Evolutionary conservation across 2,329 filamentous ascomycete species (phyloP), one percentile per base, ranked within the genome.

Genomic region (Sporothrix brasiliensis): DNA sequence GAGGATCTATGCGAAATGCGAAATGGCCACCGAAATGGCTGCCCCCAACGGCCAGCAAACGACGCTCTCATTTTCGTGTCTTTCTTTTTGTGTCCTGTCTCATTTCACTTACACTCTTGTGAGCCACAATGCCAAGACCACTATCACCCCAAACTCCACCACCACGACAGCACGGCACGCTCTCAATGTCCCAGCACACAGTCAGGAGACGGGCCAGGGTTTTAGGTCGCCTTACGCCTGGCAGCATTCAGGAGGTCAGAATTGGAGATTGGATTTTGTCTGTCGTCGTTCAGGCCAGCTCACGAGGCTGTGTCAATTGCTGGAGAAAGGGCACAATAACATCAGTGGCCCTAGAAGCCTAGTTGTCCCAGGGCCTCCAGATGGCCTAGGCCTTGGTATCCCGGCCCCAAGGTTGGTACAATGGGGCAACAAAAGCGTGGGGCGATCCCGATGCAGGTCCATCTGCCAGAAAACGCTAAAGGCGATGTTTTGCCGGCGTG

Each of bases 61-160:
- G 3, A 44, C 11, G 11, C 41, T 44, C 41, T 44, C 41, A 44
- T 44, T 44, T 21, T 11, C 19, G 14, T 50, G 47, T n/a, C 34
- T 16, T 60, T 27, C 44, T 4, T 30, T 30, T 34, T 34, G 1
- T 34, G 34, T 34, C 9, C 34, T 7, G 6, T 60, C n/a, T 61
- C 56, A 61, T 61, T 61, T 61, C 56, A 44, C 34, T 44, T n/a
- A 19, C 56, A 61, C 34, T 61, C 56, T 39, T 39, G 56, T 39
- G 13, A 14, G n/a, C 56, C 34, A 44, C 56, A 41, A 61, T 44
- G 56, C 56, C 56, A 61, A 61, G 56, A 61, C 56, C 56, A 41
- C 30, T 19, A n/a, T 58, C 54, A 30, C 24, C 7, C 54, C 30
- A 30, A 9, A 34, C 53, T 34, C 27, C 27, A 41, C 56, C n/a